These are phyloP conservation scores for Neonectria neomacrospora DNA, from an alignment of 2,329 filamentous ascomycete species.

Conservation along the genomic window DNA sequence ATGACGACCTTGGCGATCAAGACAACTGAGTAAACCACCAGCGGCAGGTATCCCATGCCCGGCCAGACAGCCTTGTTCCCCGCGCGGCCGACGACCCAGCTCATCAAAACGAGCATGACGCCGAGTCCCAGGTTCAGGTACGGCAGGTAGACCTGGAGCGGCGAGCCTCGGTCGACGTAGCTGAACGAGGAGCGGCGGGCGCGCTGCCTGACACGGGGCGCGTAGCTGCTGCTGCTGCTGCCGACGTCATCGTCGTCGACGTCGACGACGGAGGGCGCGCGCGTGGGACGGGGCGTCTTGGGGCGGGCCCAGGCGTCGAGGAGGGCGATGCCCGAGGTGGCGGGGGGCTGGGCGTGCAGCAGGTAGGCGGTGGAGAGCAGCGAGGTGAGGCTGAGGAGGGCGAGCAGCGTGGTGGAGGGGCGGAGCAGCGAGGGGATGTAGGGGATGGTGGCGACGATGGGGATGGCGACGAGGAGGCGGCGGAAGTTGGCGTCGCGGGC, in stretches of 20 bases:
- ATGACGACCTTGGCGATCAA: constrained; percentile 73
- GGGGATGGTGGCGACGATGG: constrained; percentile 64
- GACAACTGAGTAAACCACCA: constrained; percentile 69
- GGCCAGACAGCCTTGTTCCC: constrained; percentile 50
- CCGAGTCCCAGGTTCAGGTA: constrained; percentile 70
- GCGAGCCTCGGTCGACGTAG: constrained; percentile 46
- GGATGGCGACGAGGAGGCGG: constrained; percentile 68
- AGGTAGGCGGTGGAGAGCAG: constrained; percentile 72
- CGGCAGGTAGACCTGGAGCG: constrained; percentile 69
- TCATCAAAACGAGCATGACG: constrained; percentile 60
- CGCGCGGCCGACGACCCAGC: constrained; percentile 51
- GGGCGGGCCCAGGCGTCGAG: constrained; percentile 60
- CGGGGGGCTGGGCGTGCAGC: constrained; percentile 65
- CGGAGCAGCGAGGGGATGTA: constrained; percentile 58
- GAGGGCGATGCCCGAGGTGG: constrained; percentile 61
- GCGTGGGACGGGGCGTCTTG: constrained; percentile 41
- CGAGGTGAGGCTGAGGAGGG: constrained; percentile 70
- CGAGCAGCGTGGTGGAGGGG: constrained; percentile 54
- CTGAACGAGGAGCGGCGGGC: constrained; percentile 39
- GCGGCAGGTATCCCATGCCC: constrained; percentile 63
- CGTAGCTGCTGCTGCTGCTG: constrained; percentile 11
- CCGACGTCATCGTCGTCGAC: constrained; percentile 29
- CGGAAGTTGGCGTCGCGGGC: constrained; percentile 68
- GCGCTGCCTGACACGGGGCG: constrained; percentile 27
- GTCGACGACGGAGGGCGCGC: constrained; percentile 36